Conservation (phyloP, 495 filamentous ascomycete species). For the Talaromyces ruber region DNA sequence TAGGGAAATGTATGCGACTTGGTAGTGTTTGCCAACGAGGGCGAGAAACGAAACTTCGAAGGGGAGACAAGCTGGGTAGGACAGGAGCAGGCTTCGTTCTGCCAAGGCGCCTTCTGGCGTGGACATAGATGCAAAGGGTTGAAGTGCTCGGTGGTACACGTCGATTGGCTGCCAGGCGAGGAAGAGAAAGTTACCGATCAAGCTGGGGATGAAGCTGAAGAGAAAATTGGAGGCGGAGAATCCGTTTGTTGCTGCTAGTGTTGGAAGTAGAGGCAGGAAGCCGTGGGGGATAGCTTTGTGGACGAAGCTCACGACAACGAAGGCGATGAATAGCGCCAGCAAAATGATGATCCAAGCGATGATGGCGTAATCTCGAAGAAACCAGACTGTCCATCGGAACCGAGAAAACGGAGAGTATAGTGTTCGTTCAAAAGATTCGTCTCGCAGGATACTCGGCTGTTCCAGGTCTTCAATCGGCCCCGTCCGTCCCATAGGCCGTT, state of each 20-base stretch:
- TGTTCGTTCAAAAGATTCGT: conserved; percentile 29
- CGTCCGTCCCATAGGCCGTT: conserved; percentile 20
- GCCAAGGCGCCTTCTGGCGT: conserved; percentile 52
- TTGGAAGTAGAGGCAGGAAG: conserved; percentile 58
- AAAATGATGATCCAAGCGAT: conserved; percentile 54
- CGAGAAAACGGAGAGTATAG: conserved; percentile 41
- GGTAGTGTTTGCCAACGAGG: conserved; percentile 56
- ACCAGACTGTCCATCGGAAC: conserved; percentile 71
- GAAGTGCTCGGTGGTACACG: conserved; percentile 61
- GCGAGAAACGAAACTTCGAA: conserved; percentile 55
- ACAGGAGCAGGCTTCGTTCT: conserved; percentile 59
- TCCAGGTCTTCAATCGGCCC: conserved; percentile 33
- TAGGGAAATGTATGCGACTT: conserved; percentile 60
- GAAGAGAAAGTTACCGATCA: conserved; percentile 68
- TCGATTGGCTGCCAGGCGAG: conserved; percentile 73
- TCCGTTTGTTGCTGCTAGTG: conserved; percentile 49
- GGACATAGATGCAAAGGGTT: conserved; percentile 64
- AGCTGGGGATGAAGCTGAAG: conserved; percentile 72
- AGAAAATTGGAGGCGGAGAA: conserved; percentile 85
- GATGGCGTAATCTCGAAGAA: conserved; percentile 55
- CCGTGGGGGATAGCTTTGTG: conserved; percentile 55
- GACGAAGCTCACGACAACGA: conserved; percentile 72
- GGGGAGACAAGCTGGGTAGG: conserved; percentile 62
- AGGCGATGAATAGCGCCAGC: conserved; percentile 58
- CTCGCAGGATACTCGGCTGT: conserved; percentile 20